Conservation (phyloP, 805 yeast species). For the Wickerhamiella galacta region DNA sequence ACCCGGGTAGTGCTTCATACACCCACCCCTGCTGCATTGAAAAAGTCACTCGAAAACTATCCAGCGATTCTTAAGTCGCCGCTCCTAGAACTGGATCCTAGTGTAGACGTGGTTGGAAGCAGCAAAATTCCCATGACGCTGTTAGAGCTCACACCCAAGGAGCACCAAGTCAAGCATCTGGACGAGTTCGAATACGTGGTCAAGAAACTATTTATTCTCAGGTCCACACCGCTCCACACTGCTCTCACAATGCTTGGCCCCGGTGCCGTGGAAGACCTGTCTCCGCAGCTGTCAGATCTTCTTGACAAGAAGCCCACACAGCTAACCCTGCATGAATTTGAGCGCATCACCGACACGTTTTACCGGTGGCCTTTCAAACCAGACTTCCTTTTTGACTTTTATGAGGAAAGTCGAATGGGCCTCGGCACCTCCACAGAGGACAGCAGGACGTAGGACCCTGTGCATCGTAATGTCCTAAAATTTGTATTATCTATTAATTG, state of each 20-base stretch:
- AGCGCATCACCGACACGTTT: conserved; percentile 34
- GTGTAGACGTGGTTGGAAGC: conserved; percentile 12
- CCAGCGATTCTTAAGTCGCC: conserved; percentile 9
- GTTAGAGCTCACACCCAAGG: conserved; percentile 38
- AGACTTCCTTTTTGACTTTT: conserved; percentile 27
- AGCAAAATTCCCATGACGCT: conserved; percentile 26
- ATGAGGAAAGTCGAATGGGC: too few relatives aligned
- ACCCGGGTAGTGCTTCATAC: conserved; percentile 22
- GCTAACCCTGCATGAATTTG: conserved; percentile 40
- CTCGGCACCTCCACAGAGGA: too few relatives aligned
- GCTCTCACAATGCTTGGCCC: conserved; percentile 51
- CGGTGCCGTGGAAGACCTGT: conserved; percentile 40
- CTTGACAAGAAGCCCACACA: conserved; percentile 31
- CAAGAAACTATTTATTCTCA: conserved; percentile 38
- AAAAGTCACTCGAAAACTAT: conserved; percentile 4
- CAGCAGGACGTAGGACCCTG: too few relatives aligned
- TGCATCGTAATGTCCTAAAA: too few relatives aligned
- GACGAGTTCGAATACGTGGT: conserved; percentile 54
- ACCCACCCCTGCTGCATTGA: conserved; percentile 17
- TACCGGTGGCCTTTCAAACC: conserved; percentile 83
- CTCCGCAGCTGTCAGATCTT: conserved; percentile 22
- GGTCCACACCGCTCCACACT: conserved; percentile 29
- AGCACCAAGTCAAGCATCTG: conserved; percentile 26
- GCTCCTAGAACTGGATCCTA: conserved; percentile 5
- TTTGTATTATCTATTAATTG: too few relatives aligned